A percentile compares a stretch with the other conserved stretches of the same genome.
Evolutionary conservation across 495 filamentous ascomycete genomes (phyloP).

Genomic region (Penicillium chermesinum): DNA sequence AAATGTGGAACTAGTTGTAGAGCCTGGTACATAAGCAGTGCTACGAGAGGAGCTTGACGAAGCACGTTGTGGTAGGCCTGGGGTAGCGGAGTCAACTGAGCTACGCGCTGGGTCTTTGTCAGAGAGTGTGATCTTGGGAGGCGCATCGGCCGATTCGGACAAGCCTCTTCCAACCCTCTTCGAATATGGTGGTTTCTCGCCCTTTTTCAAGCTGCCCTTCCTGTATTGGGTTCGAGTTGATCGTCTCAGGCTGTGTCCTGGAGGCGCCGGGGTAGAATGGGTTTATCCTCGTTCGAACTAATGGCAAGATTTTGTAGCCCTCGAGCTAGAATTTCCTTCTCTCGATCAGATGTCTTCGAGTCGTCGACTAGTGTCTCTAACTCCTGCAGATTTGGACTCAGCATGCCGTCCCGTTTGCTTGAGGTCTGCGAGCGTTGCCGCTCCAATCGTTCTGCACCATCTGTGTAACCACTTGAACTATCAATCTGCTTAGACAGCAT

Average conservation of each 20-base stretch:
- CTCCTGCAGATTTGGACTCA: constrained; percentile 58
- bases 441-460: constrained; percentile 83
- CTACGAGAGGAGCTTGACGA: constrained; percentile 24
- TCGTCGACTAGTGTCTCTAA: constrained; percentile 79
- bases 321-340: constrained; percentile 28
- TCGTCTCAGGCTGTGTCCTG: constrained; percentile 72
- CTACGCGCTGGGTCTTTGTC: constrained; percentile 52
- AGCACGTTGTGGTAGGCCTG: constrained; percentile 21
- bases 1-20: constrained; percentile 22
- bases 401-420: constrained; percentile 46
- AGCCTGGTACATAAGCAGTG: constrained; percentile 17
- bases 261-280: constrained; percentile 74
- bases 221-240: constrained; percentile 92
- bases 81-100: constrained; percentile 64
- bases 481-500: constrained; percentile 94
- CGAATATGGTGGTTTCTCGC: constrained; percentile 69
- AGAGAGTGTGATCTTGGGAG: constrained; percentile 34
- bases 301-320: constrained; percentile 45
- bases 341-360: constrained; percentile 49
- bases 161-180: constrained; percentile 58
- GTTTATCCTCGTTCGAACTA: constrained; percentile 68
- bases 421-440: constrained; percentile 60
- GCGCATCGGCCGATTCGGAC: constrained; percentile 54
- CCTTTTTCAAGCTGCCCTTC: constrained; percentile 77
- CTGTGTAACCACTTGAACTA: constrained; percentile 66